A percentile compares a stretch with the other conserved stretches of the same genome.
Evolutionary conservation across 2,329 filamentous ascomycete species (phyloP).

Genomic region (Microsporum ferrugineum): DNA sequence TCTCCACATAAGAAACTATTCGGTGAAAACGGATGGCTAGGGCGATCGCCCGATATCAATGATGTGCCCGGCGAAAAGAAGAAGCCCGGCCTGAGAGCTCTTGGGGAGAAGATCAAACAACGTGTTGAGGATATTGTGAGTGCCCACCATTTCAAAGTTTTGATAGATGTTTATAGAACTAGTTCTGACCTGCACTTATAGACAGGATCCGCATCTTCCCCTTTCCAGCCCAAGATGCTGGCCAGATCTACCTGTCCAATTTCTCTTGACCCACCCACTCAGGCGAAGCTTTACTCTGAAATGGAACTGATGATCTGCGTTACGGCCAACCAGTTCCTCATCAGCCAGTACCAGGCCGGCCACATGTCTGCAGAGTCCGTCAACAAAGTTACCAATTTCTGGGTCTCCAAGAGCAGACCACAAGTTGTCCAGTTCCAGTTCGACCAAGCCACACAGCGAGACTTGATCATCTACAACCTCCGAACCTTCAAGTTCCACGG

Average conservation of each 20-base stretch:
- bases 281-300: conserved; percentile 36
- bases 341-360: conserved; percentile 31
- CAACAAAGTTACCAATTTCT: conserved; percentile 27
- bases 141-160: conserved; percentile 2
- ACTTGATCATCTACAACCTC: conserved; percentile 38
- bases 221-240: conserved; percentile 15
- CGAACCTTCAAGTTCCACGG: conserved; percentile 38
- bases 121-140: conserved; percentile 29
- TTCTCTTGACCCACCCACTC: conserved; percentile 30
- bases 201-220: conserved; percentile 4
- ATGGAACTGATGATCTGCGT: conserved; percentile 37
- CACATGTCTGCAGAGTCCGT: conserved; percentile 32
- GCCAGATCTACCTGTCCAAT: conserved; percentile 23
- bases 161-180: not conserved
- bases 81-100: conserved; percentile 23
- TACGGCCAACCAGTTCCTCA: conserved; percentile 35
- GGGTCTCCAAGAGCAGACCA: conserved; percentile 38
- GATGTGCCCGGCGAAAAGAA: conserved; percentile 19
- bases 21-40: conserved; percentile 32
- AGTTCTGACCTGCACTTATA: not conserved
- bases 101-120: conserved; percentile 31
- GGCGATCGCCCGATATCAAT: conserved; percentile 24
- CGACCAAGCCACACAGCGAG: conserved; percentile 41
- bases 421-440: conserved; percentile 43
- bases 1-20: conserved; percentile 35